Percentiles rank a stretch among this genome's conserved stretches.
Conservation (phyloP, 805 yeast species). For the Yamadazyma nakazawae region DNA sequence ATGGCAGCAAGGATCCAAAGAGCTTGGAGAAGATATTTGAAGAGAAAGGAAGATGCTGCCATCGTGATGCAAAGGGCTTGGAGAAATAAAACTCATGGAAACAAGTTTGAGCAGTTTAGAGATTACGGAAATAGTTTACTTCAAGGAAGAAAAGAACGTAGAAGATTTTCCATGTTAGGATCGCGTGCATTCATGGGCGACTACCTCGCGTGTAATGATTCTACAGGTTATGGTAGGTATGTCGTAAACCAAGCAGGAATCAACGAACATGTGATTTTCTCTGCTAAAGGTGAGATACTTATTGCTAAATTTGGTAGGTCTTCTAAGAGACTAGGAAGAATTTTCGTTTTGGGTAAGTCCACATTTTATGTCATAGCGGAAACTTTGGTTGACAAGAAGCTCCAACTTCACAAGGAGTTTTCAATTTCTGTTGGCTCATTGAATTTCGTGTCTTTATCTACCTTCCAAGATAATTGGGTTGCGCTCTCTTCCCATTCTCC, state of each 20-base stretch:
- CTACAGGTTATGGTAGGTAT: conserved; percentile 68
- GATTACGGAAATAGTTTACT: conserved; percentile 76
- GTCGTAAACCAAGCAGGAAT: conserved; percentile 68
- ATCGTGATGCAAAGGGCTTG: conserved; percentile 75
- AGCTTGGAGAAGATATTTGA: conserved; percentile 86
- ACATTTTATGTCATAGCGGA: conserved; percentile 72
- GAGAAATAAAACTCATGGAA: conserved; percentile 77
- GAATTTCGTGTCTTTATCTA: conserved; percentile 63
- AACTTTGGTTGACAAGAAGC: conserved; percentile 56
- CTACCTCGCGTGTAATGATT: conserved; percentile 78
- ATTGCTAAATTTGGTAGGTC: conserved; percentile 91
- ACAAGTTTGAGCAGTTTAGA: conserved; percentile 77
- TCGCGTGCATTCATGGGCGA: conserved; percentile 93
- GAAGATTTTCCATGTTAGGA: conserved; percentile 83
- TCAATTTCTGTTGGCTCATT: conserved; percentile 59
- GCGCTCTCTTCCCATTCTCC: conserved; percentile 55
- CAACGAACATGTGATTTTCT: conserved; percentile 67
- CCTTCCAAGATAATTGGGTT: conserved; percentile 88
- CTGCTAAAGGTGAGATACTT: conserved; percentile 76
- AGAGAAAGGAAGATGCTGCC: conserved; percentile 84
- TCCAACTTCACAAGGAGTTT: conserved; percentile 58
- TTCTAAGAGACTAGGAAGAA: conserved; percentile 69
- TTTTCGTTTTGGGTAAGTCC: conserved; percentile 63
- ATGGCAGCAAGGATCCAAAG: conserved; percentile 98
- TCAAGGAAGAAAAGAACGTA: conserved; percentile 79